These are phyloP conservation scores for Rauvolfia tetraphylla DNA, from an alignment of 257 asterid species.

Conservation along the genomic window DNA sequence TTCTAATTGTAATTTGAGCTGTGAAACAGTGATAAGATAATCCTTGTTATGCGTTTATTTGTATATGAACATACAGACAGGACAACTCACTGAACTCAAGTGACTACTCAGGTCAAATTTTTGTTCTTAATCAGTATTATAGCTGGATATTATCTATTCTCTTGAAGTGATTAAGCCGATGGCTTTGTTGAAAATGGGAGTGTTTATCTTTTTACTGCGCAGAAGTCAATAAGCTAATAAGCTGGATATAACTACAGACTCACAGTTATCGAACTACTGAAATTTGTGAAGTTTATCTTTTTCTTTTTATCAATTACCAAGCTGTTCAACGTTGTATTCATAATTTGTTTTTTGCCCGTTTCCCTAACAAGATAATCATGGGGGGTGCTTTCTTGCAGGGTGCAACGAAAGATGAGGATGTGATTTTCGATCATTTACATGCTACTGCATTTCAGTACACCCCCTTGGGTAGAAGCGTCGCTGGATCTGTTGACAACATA, in stretches of 20 bases:
- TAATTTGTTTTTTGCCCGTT: background rate
- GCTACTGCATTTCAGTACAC: slow-evolving; percentile 88
- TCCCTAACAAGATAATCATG: background rate
- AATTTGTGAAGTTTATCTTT: background rate
- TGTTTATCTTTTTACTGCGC: too few relatives aligned
- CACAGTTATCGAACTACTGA: background rate
- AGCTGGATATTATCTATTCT: background rate
- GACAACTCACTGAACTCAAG: background rate
- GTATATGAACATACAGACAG: background rate
- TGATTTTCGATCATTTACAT: slow-evolving; percentile 81
- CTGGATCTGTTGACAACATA: slow-evolving; percentile 76
- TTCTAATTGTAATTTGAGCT: background rate
- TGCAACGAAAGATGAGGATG: slow-evolving; percentile 77
- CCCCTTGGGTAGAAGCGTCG: slow-evolving; percentile 75
- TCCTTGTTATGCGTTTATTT: background rate
- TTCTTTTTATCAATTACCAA: background rate
- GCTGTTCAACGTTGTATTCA: background rate
- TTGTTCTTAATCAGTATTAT: background rate
- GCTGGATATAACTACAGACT: too few relatives aligned
- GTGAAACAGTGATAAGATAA: background rate
- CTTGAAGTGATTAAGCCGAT: background rate
- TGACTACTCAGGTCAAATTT: too few relatives aligned
- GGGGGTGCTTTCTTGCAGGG: slow-evolving; percentile 34
- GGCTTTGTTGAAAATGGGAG: background rate
- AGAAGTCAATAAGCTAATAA: too few relatives aligned